phyloP scores from a whole-genome alignment of 148 eudicot species.

The Cornus suecica region DNA sequence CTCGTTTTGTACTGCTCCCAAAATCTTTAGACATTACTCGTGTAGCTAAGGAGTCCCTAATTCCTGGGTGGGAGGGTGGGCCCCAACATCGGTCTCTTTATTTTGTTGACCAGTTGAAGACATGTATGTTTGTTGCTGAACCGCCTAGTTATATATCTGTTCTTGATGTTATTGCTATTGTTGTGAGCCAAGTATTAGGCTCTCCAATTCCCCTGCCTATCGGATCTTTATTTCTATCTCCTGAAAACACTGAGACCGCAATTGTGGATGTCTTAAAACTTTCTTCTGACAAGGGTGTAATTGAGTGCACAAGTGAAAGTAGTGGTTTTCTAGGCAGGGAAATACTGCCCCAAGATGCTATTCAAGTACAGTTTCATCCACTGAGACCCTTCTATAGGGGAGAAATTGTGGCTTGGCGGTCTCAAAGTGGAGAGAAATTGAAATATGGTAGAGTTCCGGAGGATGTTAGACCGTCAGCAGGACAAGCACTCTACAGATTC shows the following conservation, averaged over 20 bases:
- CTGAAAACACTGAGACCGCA: slow-evolving; percentile 69
- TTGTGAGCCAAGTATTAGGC: slow-evolving; percentile 70
- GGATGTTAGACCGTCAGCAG: slow-evolving; percentile 88
- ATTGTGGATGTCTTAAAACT: slow-evolving; percentile 66
- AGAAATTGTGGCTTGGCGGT: slow-evolving; percentile 96
- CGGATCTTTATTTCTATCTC: slow-evolving; percentile 74
- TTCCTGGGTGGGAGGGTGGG: slow-evolving; percentile 70
- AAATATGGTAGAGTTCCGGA: slow-evolving; percentile 91
- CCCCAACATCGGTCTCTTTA: slow-evolving; percentile 68
- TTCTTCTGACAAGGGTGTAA: slow-evolving; percentile 41
- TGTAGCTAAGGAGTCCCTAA: slow-evolving; percentile 44
- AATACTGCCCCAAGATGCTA: slow-evolving; percentile 83
- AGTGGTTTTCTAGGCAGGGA: slow-evolving; percentile 63
- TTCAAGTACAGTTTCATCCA: slow-evolving; percentile 90
- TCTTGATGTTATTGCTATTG: slow-evolving; percentile 63
- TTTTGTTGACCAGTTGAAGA: slow-evolving; percentile 53
- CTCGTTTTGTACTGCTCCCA: slow-evolving; percentile 82
- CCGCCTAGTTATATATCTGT: slow-evolving; percentile 82
- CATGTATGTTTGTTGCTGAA: slow-evolving; percentile 63
- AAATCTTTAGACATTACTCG: slow-evolving; percentile 66
- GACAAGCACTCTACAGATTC: slow-evolving; percentile 89
- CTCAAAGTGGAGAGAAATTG: slow-evolving; percentile 86
- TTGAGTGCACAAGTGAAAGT: slow-evolving; percentile 35
- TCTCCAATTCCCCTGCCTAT: slow-evolving; percentile 72
- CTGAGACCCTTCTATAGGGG: slow-evolving; percentile 92